These are phyloP conservation scores for Rosa persica DNA, from an alignment of 306 rosid species.

Conservation along the genomic window DNA sequence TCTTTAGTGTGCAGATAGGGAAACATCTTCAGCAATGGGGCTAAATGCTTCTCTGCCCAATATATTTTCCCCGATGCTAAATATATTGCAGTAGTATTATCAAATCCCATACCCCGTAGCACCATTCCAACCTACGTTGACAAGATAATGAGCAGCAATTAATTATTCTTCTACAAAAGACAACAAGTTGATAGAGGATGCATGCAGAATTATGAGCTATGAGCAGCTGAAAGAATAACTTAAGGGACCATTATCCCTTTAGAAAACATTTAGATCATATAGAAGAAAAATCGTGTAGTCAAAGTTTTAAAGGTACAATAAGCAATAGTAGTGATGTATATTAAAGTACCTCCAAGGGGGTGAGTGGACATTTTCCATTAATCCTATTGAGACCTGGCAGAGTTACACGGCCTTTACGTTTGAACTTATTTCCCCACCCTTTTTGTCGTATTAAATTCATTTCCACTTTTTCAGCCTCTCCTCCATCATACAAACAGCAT, in stretches of 20 bases:
- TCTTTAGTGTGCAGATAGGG: constrained; percentile 90
- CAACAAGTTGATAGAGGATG: not conserved
- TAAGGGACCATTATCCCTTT: not conserved
- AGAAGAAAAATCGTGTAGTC: not conserved
- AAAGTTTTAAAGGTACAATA: constrained; percentile 1
- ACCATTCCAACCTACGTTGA: constrained; percentile 83
- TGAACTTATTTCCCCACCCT: constrained; percentile 89
- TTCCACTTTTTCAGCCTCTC: constrained; percentile 64
- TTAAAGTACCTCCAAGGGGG: constrained; percentile 78
- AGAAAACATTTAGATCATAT: not conserved
- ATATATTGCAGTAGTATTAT: constrained; percentile 73
- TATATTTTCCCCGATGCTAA: constrained; percentile 93
- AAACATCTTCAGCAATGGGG: constrained; percentile 75
- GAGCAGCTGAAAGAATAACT: not conserved
- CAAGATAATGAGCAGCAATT: constrained; percentile 31
- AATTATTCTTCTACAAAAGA: constrained; percentile 10
- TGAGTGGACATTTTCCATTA: constrained; percentile 88
- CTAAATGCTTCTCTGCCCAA: constrained; percentile 66
- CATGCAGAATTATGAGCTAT: not conserved
- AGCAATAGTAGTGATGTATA: constrained; percentile 20
- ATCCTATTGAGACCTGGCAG: constrained; percentile 72
- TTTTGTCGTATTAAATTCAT: constrained; percentile 80
- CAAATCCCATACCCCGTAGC: constrained; percentile 93
- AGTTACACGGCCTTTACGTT: constrained; percentile 60
- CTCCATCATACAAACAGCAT: constrained; percentile 92